Evolutionary conservation across 2,329 filamentous ascomycete species (phyloP), one percentile per base, ranked within the genome.

Genomic region (Monilinia laxa): DNA sequence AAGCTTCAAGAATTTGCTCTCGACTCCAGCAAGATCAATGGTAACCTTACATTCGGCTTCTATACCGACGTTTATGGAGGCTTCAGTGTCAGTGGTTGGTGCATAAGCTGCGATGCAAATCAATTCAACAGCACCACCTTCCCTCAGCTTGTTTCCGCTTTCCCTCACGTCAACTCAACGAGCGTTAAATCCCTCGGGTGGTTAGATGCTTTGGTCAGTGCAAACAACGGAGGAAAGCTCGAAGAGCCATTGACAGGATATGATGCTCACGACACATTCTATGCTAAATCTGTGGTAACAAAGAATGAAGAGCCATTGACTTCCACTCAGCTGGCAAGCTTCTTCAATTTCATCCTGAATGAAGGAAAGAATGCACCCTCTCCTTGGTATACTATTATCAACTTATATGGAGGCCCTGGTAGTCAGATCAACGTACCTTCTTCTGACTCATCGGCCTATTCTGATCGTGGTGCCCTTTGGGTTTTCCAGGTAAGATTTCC

Each of bases 11-110:
- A 49, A 11, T 52, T 57, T 28, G 53, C 51, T 14, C 55, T 55
- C 16, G 54, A 68, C 28, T 6, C 64, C 12, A 18, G 20, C 28
- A n/a, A 31, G 9, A 73, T 80, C 35, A 78, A 79, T 60, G 72
- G 74, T 67, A 78, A 78, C 49, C 72, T 80, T 49, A 77, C 77
- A 1, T 75, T 79, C 42, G 78, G 79, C 18, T 75, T 79, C 65
- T 79, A 80, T 70, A 73, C 79, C 42, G 77, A 80, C 65, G 76
- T 74, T 28, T 75, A 75, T n/a, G 51, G 59, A 14, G 53, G 55
- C 18, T 80, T 77, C 73, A 75, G 70, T 56, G 68, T 80, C 38
- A 74, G 73, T 52, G 79, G 79, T 31, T 77, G 76, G 54, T 80
- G 78, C 71, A 77, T 79, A 57, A 79, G 78, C 45, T 69, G 68